Conservation (phyloP, 495 filamentous ascomycete genomes). For the Hypoxylon intermedium region DNA sequence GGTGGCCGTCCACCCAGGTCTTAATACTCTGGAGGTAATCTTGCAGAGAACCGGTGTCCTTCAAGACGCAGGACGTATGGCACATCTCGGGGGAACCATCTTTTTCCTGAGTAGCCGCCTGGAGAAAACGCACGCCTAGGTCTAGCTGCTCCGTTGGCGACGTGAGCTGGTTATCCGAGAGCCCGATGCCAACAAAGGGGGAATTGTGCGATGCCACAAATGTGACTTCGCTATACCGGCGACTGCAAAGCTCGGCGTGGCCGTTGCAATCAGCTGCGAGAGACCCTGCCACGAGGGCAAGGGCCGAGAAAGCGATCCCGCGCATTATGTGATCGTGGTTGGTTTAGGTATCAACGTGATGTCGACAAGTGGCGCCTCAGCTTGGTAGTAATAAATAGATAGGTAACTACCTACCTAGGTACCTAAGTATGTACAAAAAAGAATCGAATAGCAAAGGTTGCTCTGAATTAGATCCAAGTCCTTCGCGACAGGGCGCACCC, state of each 20-base stretch:
- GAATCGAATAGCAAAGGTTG: constrained; percentile 8
- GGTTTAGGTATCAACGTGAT: neutral
- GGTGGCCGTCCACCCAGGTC: constrained; percentile 71
- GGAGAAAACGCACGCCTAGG: constrained; percentile 81
- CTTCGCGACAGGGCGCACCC: constrained; percentile 17
- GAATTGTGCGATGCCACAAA: constrained; percentile 81
- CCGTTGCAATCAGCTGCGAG: constrained; percentile 69
- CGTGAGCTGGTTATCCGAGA: constrained; percentile 72
- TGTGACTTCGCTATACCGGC: constrained; percentile 79
- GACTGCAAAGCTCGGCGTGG: constrained; percentile 72
- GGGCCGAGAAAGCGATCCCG: constrained; percentile 14
- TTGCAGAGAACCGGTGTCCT: constrained; percentile 73
- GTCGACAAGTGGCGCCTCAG: neutral
- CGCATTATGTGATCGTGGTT: constrained; percentile 29
- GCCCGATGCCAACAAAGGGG: constrained; percentile 69
- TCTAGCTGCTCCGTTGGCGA: constrained; percentile 73
- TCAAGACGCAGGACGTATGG: constrained; percentile 72
- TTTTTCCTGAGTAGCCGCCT: constrained; percentile 74
- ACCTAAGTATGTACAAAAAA: constrained; percentile 4
- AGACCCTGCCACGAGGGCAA: constrained; percentile 30
- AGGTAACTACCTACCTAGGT: too few relatives aligned
- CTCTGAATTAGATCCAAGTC: constrained; percentile 4
- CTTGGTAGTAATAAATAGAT: neutral
- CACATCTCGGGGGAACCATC: constrained; percentile 57
- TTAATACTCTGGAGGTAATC: constrained; percentile 68